These are phyloP conservation scores for Pleoardoris graminearum DNA, from an alignment of 2,329 filamentous ascomycete species.

Conservation along the genomic window DNA sequence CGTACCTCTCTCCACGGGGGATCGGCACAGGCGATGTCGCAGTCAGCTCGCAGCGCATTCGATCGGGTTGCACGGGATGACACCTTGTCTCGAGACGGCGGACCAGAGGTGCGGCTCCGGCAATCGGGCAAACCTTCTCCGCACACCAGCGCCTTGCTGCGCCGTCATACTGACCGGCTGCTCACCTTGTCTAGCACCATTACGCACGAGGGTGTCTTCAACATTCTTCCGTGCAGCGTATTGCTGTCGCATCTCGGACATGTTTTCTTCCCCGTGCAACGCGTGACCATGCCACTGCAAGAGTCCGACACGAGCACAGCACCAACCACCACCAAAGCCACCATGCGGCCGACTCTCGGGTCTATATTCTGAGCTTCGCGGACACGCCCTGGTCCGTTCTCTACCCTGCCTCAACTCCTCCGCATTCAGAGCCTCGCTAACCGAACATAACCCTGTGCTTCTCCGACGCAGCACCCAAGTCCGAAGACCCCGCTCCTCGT, in stretches of 20 bases:
- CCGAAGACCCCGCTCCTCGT: no score
- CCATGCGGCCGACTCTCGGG: background rate
- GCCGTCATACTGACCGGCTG: slow-evolving; percentile 1
- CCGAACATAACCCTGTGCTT: background rate
- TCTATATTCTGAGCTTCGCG: background rate
- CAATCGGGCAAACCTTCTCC: background rate
- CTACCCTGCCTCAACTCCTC: background rate
- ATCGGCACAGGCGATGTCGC: slow-evolving; percentile 1
- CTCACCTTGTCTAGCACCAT: background rate
- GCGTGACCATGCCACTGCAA: background rate
- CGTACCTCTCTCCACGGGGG: slow-evolving; percentile 3
- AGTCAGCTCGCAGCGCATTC: slow-evolving; percentile 5
- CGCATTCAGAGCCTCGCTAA: background rate
- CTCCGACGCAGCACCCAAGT: slow-evolving; percentile 2
- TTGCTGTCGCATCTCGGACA: background rate
- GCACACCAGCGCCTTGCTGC: background rate
- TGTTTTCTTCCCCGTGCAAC: background rate
- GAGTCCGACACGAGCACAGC: background rate
- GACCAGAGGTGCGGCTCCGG: background rate
- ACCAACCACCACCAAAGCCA: background rate
- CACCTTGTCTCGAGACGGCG: background rate
- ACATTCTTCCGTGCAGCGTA: background rate
- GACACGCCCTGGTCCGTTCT: background rate
- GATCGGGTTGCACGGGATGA: slow-evolving; percentile 1
- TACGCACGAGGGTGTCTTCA: background rate